Percentiles rank a stretch among this genome's conserved stretches.
Evolutionary conservation across 2,329 filamentous ascomycete genomes (phyloP).

Genomic region (Rhinocladiella similis): DNA sequence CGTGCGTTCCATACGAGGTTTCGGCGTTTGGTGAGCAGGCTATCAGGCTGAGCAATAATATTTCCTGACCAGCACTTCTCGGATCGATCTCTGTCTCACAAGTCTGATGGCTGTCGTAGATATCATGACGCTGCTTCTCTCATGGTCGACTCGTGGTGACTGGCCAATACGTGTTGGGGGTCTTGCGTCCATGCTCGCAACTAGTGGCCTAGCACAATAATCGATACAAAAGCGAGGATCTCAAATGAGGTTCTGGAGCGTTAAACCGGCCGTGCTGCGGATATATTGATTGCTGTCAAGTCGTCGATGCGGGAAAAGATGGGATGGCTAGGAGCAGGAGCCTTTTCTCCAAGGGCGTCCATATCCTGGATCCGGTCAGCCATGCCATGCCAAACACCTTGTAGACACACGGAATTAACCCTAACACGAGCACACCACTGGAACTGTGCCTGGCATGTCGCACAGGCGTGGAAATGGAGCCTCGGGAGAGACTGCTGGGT

Average conservation of each 20-base stretch:
- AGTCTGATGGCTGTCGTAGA: neutral
- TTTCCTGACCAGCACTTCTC: neutral
- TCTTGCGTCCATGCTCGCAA: slow-evolving; percentile 2
- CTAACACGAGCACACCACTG: too few species aligned
- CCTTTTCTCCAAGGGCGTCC: neutral
- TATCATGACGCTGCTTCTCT: neutral
- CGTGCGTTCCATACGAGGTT: neutral
- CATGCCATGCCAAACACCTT: too few species aligned
- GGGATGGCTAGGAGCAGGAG: too few species aligned
- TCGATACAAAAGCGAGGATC: neutral
- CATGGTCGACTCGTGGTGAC: neutral
- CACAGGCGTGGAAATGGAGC: neutral
- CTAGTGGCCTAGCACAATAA: neutral
- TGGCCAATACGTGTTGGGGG: neutral
- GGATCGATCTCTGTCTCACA: neutral
- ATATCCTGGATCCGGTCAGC: neutral
- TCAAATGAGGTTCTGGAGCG: neutral
- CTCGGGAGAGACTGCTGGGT: neutral
- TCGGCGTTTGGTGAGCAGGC: neutral
- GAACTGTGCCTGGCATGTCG: too few species aligned
- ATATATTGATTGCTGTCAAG: neutral
- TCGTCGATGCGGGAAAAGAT: too few species aligned
- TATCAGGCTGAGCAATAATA: neutral
- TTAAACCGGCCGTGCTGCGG: neutral
- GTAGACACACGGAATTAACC: too few species aligned